These are phyloP conservation scores for Cafeteria roenbergensis DNA, from an alignment of 108 stramenopile genomes.

Conservation along the genomic window DNA sequence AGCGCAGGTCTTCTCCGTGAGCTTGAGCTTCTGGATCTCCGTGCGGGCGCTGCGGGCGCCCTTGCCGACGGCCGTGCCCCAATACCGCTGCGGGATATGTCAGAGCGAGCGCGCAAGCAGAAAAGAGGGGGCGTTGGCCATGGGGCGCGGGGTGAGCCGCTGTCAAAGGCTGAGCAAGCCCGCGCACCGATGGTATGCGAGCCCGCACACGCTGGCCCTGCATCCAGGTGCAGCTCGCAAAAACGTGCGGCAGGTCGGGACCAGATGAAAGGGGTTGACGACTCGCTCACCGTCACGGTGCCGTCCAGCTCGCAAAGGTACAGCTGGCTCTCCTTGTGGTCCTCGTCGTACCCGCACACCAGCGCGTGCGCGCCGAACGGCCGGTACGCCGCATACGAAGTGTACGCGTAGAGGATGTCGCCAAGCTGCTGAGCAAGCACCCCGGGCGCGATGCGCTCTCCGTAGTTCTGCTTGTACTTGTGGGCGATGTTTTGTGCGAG, in stretches of 20 bases:
- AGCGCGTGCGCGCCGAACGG: conserved; percentile 82
- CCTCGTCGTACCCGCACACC: conserved; percentile 74
- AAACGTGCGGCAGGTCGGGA: no score
- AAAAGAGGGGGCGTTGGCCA: no score
- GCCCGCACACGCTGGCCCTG: no score
- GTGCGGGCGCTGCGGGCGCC: conserved; percentile 93
- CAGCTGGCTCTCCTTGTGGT: conserved; percentile 57
- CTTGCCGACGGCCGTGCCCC: conserved; percentile 85
- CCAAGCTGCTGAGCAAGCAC: conserved; percentile 72
- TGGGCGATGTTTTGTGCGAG: conserved; percentile 55
- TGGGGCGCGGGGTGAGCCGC: no score
- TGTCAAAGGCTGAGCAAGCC: no score
- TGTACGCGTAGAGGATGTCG: conserved; percentile 90
- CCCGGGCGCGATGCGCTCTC: conserved; percentile 56
- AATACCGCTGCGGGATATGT: conserved; percentile 58
- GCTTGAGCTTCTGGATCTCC: conserved; percentile 79
- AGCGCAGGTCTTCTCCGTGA: conserved; percentile 33
- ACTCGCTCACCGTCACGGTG: conserved; percentile 31
- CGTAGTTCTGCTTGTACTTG: conserved; percentile 68
- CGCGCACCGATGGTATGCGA: no score
- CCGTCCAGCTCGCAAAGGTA: conserved; percentile 88
- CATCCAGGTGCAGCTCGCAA: no score
- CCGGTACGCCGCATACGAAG: conserved; percentile 77
- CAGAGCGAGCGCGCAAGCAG: no score
- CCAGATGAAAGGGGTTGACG: no score